Base-by-base conservation (phyloP, 352 stramenopile genomes). In the Phytopythium litorale region DNA sequence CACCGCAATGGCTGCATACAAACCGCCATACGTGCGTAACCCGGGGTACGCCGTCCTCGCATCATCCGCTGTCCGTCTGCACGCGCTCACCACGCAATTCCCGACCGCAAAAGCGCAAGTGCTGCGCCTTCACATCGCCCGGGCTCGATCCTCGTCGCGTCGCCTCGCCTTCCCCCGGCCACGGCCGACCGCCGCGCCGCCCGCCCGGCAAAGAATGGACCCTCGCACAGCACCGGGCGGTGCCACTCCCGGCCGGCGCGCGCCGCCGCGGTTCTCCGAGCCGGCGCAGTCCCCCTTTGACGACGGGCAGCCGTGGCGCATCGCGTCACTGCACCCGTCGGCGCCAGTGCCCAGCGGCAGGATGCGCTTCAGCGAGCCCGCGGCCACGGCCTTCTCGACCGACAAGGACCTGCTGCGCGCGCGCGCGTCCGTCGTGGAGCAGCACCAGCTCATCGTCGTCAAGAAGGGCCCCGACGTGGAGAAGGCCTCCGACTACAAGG, bases 401-500 rank as follows among this genome's bases (percentile, higher is more conserved):
- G 48, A 73, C 51, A 75, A 75, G 53, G 59, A 71, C 58, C 58
- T 55, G 56, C 60, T 68, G 49, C 33, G 54, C 21, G 38, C 59
- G 18, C 65, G 63, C 49, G 62, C 61, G 51, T 65, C 67, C 23
- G 42, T 66, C 42, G 67, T 71, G 37, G 59, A 71, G 59, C 62
- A 45, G 56, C 63, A 65, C 53, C 32, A 52, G 23, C 56, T 60
- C 7, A 60, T 75, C 1, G 49, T 84, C 6, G 63, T 60, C 38
- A 77, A 84, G 64, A 78, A 77, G 28, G 45, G 69, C 13, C 28
- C 55, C 30, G 54, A 71, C 38, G 52, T 40, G 18, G 63, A 79
- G 45, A 62, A 64, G 16, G 54, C 64, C 55, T 55, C 67, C 21
- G 62, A 81, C 72, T 75, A 81, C 60, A 72, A 82, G 62, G 77